Evolutionary conservation across 139 green algal species (phyloP).

Genomic region (Spirogloea muscicola): DNA sequence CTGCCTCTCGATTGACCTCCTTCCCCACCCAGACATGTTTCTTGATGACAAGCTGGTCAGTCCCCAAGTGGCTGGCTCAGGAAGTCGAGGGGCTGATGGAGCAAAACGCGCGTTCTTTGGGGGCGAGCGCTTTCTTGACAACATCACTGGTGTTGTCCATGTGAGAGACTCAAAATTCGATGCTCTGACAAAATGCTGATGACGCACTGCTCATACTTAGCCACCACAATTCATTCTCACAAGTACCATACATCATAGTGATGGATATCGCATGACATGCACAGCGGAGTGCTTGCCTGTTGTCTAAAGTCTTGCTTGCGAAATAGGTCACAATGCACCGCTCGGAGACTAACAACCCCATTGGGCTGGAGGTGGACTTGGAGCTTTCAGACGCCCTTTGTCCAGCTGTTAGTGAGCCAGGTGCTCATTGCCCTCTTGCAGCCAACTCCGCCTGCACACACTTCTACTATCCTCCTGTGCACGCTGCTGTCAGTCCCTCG

Average conservation of each 20-base stretch:
- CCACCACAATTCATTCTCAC: too few species aligned
- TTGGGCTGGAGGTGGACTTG: conserved; percentile 39
- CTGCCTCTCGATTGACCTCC: conserved; percentile 38
- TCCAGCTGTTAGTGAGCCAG: conserved; percentile 37
- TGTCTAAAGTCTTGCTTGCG: too few species aligned
- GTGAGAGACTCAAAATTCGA: too few species aligned
- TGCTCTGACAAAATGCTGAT: too few species aligned
- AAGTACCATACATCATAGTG: too few species aligned
- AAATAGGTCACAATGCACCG: conserved; percentile 43
- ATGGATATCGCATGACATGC: too few species aligned
- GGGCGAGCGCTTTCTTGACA: conserved; percentile 38
- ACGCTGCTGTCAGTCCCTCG: too few species aligned
- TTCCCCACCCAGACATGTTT: conserved; percentile 46
- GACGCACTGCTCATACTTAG: too few species aligned
- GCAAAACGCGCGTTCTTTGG: conserved; percentile 37
- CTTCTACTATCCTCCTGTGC: too few species aligned
- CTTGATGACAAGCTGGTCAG: neutral
- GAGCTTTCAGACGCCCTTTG: conserved; percentile 34
- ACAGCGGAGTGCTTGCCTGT: too few species aligned
- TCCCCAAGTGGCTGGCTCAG: neutral
- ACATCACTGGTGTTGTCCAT: conserved; percentile 20
- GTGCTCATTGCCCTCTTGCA: too few species aligned
- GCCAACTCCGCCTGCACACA: conserved; percentile 1
- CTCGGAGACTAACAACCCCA: conserved; percentile 37
- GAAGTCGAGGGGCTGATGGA: neutral